Evolutionary conservation across 2,329 filamentous ascomycete species (phyloP).

Genomic region (Phoma sp.): DNA sequence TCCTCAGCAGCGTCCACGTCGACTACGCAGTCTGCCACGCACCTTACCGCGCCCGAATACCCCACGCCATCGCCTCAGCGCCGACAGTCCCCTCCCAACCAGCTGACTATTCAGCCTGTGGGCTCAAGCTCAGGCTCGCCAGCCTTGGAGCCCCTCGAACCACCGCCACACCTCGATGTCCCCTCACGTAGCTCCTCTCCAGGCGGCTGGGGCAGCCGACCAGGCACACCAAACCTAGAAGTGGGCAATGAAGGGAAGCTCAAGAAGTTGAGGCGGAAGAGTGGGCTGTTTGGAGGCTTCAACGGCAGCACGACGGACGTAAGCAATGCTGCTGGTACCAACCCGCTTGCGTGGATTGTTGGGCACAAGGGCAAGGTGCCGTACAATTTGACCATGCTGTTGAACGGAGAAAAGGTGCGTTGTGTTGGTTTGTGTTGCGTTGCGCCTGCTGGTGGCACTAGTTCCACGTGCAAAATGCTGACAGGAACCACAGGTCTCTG

Average conservation of each 20-base stretch:
- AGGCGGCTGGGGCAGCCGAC: slow-evolving; percentile 28
- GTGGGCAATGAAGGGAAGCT: slow-evolving; percentile 24
- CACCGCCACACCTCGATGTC: slow-evolving; percentile 34
- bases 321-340: slow-evolving; percentile 6
- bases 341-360: slow-evolving; percentile 62
- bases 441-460: not conserved
- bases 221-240: slow-evolving; percentile 28
- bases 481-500: slow-evolving; percentile 53
- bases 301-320: slow-evolving; percentile 30
- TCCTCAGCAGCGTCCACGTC: slow-evolving; percentile 28
- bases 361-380: slow-evolving; percentile 62
- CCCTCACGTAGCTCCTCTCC: slow-evolving; percentile 39
- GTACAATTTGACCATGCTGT: slow-evolving; percentile 60
- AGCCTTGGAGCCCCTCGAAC: slow-evolving; percentile 35
- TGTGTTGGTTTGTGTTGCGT: too few species aligned
- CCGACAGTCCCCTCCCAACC: slow-evolving; percentile 19
- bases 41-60: slow-evolving; percentile 38
- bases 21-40: slow-evolving; percentile 21
- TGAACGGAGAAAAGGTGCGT: slow-evolving; percentile 58
- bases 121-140: slow-evolving; percentile 16
- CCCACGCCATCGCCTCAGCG: slow-evolving; percentile 32
- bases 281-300: slow-evolving; percentile 40
- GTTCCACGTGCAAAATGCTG: slow-evolving; percentile 19
- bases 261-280: slow-evolving; percentile 46
- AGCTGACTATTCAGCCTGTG: slow-evolving; percentile 38